A percentile compares a stretch with the other conserved stretches of the same genome.
These are phyloP conservation scores for Mucuna pruriens DNA, from an alignment of 306 rosid species.

Conservation along the genomic window DNA sequence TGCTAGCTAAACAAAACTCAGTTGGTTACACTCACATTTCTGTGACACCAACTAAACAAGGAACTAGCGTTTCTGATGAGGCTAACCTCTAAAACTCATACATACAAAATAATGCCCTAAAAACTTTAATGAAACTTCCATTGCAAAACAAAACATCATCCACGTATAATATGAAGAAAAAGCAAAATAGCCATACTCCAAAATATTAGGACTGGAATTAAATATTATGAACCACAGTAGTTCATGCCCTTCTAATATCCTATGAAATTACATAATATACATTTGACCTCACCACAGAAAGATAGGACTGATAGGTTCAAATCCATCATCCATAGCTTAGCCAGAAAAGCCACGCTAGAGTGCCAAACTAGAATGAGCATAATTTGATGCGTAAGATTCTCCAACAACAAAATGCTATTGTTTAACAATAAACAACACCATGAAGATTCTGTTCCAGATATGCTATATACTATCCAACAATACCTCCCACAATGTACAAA, in stretches of 20 bases:
- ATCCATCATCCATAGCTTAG: not conserved
- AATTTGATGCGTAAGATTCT: not conserved
- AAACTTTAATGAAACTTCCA: not conserved
- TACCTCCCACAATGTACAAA: not conserved
- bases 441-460: not conserved
- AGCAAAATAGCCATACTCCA: not conserved
- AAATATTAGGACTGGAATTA: not conserved
- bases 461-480: not conserved
- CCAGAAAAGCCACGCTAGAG: not conserved
- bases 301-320: not conserved
- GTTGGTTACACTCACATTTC: constrained; percentile 1
- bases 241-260: not conserved
- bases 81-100: not conserved
- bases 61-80: not conserved
- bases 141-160: not conserved
- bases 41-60: not conserved
- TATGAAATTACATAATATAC: not conserved
- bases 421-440: not conserved
- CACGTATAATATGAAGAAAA: not conserved
- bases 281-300: not conserved
- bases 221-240: not conserved
- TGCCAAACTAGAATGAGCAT: constrained; percentile 13
- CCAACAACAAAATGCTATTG: not conserved
- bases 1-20: not conserved
- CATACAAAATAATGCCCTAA: not conserved